Conservation (phyloP, 768 basidiomycete species). For the Termitomyces sp. region DNA sequence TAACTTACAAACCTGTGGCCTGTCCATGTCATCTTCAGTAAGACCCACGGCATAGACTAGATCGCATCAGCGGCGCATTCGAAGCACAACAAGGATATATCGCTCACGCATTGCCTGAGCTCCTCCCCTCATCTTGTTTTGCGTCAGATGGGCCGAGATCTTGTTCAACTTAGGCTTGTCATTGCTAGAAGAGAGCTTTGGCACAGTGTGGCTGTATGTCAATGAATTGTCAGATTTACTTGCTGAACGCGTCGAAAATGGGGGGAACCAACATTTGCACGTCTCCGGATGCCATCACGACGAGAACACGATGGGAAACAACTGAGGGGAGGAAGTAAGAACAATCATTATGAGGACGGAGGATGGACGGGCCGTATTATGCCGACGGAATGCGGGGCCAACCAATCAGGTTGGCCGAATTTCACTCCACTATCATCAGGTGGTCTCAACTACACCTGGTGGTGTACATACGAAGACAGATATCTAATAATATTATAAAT, state of each 20-base stretch:
- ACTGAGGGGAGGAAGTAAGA: not conserved
- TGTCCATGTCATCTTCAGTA: constrained; percentile 77
- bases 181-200: constrained; percentile 29
- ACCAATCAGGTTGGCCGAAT: constrained; percentile 24
- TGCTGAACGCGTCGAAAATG: not conserved
- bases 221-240: constrained; percentile 7
- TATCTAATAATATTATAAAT: too few species aligned
- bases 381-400: constrained; percentile 8
- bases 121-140: constrained; percentile 72
- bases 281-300: constrained; percentile 47
- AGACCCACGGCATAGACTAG: constrained; percentile 79
- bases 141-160: constrained; percentile 70
- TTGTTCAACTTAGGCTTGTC: constrained; percentile 60
- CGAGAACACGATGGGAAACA: not conserved
- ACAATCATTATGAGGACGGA: too few species aligned
- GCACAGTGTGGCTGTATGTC: constrained; percentile 41
- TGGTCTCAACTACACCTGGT: not conserved
- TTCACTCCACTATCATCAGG: not conserved
- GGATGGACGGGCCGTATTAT: constrained; percentile 6
- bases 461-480: too few species aligned
- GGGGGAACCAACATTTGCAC: constrained; percentile 33
- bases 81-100: not conserved
- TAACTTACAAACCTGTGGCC: constrained; percentile 65
- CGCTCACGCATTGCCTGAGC: constrained; percentile 84
- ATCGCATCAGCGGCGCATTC: not conserved